Evolutionary conservation across 257 asterid species (phyloP), one percentile per base, ranked within the genome.

Genomic region (Nicotiana tomentosiformis): DNA sequence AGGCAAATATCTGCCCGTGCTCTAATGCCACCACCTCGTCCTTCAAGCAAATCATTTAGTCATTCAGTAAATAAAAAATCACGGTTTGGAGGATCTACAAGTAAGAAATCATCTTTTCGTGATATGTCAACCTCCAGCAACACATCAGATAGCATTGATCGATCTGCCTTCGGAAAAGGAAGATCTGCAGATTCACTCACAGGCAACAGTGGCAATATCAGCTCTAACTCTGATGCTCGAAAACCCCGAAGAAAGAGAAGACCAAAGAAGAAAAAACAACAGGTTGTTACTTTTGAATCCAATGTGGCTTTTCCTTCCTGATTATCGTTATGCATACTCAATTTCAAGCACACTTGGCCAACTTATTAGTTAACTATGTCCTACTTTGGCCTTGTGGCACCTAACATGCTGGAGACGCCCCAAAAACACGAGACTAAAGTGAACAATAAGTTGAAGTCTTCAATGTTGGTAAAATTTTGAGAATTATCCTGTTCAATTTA

Each of bases 11-110:
- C 97, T 69, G 98, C 97, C 79, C 97, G 97, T 83, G 94, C 91
- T 84, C 88, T 92, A 58, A 94, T 96, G 99, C 99, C 98, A 17
- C 98, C 98, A 56, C 98, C 98, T 49, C 92, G 97, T 83, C 95
- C 98, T 84, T 92, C 97, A 11, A 82, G 87, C 61, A 94, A 90
- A 81, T 85, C 89, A 70, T 82, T 88, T 55, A 66, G 90, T 61
- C 85, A 80, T 76, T 77, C 93, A 6, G 51, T 65, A 37, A 88
- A 83, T 49, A 84, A 86, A 64, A 90, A 89, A 86, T 65, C 93
- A 5, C 89, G 90, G 84, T 88, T 89, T 79, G 90, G 91, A 46
- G 93, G 86, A 35, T 84, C 94, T 66, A 87, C 90, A 10, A 85
- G 89, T 82, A 92, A 84, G 86, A 91, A 84, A 83, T 37, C 94